Evolutionary conservation across 2,329 filamentous ascomycete species (phyloP).

Genomic region (Neophaeococcomyces aloes): DNA sequence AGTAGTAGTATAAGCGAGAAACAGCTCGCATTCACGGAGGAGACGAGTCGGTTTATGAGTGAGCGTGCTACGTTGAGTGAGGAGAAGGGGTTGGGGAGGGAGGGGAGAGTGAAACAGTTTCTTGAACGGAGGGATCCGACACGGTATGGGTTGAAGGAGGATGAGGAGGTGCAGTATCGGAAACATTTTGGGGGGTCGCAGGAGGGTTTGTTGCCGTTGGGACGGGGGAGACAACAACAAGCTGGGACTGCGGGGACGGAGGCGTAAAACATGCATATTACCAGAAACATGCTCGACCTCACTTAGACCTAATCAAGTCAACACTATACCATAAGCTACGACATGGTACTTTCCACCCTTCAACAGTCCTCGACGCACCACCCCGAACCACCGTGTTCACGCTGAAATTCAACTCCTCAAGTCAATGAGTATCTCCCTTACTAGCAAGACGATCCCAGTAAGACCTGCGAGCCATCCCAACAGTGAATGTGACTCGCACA

Average conservation of each 20-base stretch:
- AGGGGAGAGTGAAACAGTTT: slow-evolving; percentile 67
- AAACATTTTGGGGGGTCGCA: slow-evolving; percentile 15
- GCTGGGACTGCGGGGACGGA: background rate
- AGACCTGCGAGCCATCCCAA: too few species aligned
- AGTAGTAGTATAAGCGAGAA: slow-evolving; percentile 55
- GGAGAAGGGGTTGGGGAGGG: slow-evolving; percentile 43
- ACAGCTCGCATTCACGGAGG: slow-evolving; percentile 54
- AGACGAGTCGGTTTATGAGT: slow-evolving; percentile 44
- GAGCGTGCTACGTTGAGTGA: slow-evolving; percentile 39
- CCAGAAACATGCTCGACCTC: too few species aligned
- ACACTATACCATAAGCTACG: too few species aligned
- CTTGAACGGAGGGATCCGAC: slow-evolving; percentile 59
- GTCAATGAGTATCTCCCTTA: too few species aligned
- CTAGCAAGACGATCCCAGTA: too few species aligned
- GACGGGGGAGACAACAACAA: background rate
- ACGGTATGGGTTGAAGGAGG: slow-evolving; percentile 35
- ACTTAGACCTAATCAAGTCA: too few species aligned
- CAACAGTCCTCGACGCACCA: too few species aligned
- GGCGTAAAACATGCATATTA: too few species aligned
- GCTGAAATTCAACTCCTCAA: too few species aligned
- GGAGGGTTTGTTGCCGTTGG: slow-evolving; percentile 4
- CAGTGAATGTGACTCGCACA: too few species aligned
- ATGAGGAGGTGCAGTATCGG: slow-evolving; percentile 33
- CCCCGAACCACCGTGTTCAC: too few species aligned
- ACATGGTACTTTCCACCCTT: too few species aligned